A percentile compares a stretch with the other conserved stretches of the same genome.
Conservation (phyloP, 176 grass and related monocot genomes). For the Puya raimondii region DNA sequence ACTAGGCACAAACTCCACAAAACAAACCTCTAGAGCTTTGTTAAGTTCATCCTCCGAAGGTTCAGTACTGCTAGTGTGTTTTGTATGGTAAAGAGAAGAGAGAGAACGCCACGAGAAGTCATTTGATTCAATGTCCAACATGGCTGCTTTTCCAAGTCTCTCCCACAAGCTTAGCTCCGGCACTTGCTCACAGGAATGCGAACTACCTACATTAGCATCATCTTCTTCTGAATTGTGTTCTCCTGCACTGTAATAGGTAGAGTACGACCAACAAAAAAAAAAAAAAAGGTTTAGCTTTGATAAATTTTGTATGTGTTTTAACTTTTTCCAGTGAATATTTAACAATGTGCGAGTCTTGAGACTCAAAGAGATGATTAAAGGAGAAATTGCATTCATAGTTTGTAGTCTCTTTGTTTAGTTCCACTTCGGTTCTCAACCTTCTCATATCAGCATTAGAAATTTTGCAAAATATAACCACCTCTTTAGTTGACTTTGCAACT, state of each 20-base stretch:
- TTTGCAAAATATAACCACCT: no score
- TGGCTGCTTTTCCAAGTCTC: conserved; percentile 65
- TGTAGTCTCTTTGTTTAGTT: no score
- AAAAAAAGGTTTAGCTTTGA: no score
- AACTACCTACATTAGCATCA: conserved; percentile 20
- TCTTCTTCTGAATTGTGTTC: conserved; percentile 20
- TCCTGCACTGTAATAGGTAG: conserved; percentile 40
- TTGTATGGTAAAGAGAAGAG: conserved; percentile 74
- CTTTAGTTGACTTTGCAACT: not conserved
- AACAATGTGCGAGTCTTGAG: no score
- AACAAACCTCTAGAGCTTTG: conserved; percentile 78
- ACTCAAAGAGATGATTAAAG: no score
- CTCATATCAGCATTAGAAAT: no score
- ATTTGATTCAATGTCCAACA: conserved; percentile 81
- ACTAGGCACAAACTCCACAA: not conserved
- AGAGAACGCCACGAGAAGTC: conserved; percentile 62
- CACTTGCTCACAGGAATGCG: conserved; percentile 19
- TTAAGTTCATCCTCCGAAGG: conserved; percentile 63
- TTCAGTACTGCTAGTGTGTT: conserved; percentile 59
- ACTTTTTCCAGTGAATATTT: no score
- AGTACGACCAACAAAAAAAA: not conserved
- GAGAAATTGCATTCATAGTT: no score
- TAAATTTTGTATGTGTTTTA: no score
- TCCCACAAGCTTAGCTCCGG: conserved; percentile 55
- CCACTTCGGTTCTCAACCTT: no score